phyloP scores from a whole-genome alignment of 768 basidiomycete species.

The Amanita exitialis region DNA sequence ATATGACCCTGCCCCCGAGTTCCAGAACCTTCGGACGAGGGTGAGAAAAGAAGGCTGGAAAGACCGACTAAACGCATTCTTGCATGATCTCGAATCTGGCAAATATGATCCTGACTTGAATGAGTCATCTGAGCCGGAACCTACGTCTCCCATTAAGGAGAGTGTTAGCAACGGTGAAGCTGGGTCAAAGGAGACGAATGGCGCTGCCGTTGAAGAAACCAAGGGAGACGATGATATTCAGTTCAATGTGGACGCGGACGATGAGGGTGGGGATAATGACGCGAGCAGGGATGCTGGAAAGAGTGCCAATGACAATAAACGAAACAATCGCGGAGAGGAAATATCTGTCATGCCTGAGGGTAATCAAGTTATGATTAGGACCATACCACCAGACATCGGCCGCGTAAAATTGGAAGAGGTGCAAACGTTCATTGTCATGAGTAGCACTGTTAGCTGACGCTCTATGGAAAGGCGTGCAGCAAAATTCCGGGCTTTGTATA shows the following conservation, averaged over 20 bases:
- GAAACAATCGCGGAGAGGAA: slow-evolving; percentile 59
- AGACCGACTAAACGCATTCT: slow-evolving; percentile 59
- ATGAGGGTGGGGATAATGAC: slow-evolving; percentile 57
- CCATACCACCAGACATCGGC: slow-evolving; percentile 89
- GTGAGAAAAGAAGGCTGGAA: slow-evolving; percentile 83
- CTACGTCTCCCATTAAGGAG: slow-evolving; percentile 45
- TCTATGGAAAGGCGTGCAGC: slow-evolving; percentile 49
- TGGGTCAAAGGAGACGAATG: slow-evolving; percentile 27
- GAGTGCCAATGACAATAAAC: slow-evolving; percentile 30
- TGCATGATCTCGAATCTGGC: slow-evolving; percentile 74
- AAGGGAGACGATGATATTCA: slow-evolving; percentile 74
- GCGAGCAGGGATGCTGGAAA: slow-evolving; percentile 47
- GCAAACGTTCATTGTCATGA: slow-evolving; percentile 14
- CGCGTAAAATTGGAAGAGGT: slow-evolving; percentile 88
- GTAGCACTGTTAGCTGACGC: slow-evolving; percentile 6
- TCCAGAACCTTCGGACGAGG: slow-evolving; percentile 60
- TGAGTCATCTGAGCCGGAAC: slow-evolving; percentile 43
- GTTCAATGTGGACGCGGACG: slow-evolving; percentile 62
- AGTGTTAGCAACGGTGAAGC: slow-evolving; percentile 31
- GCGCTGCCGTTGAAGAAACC: slow-evolving; percentile 36
- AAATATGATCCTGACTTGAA: slow-evolving; percentile 74
- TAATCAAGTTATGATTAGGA: slow-evolving; percentile 90
- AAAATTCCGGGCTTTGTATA: slow-evolving; percentile 78
- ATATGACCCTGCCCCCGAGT: slow-evolving; percentile 75
- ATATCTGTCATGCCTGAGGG: slow-evolving; percentile 65